Conservation (phyloP, 1,139 yeast genomes). For the Blastobotrys proliferans region DNA sequence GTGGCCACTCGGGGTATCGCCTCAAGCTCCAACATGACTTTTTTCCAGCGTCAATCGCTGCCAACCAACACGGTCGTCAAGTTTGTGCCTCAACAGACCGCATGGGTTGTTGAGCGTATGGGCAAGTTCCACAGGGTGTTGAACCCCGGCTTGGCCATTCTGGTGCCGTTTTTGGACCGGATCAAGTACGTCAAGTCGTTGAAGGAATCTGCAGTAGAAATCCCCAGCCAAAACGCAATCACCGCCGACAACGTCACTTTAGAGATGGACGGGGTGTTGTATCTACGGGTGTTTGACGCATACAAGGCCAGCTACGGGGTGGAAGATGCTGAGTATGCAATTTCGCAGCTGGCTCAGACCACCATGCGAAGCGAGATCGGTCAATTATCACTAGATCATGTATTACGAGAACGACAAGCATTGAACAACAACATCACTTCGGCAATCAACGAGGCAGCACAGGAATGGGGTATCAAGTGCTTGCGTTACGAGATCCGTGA, state of each 20-base stretch:
- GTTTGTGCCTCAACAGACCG: slow-evolving; percentile 87
- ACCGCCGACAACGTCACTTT: slow-evolving; percentile 82
- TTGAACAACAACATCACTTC: slow-evolving; percentile 68
- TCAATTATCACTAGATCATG: slow-evolving; percentile 71
- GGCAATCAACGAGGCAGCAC: slow-evolving; percentile 82
- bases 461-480: slow-evolving; percentile 83
- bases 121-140: slow-evolving; percentile 75
- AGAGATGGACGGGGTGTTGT: slow-evolving; percentile 80
- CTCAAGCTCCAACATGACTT: slow-evolving; percentile 39
- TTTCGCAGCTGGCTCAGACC: slow-evolving; percentile 82
- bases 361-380: slow-evolving; percentile 91
- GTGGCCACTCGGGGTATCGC: neutral
- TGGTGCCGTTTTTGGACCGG: slow-evolving; percentile 68
- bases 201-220: slow-evolving; percentile 79
- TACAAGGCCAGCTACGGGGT: slow-evolving; percentile 86
- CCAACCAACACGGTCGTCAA: slow-evolving; percentile 72
- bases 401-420: slow-evolving; percentile 67
- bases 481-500: slow-evolving; percentile 84
- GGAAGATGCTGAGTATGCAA: slow-evolving; percentile 83
- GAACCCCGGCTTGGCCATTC: slow-evolving; percentile 72
- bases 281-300: slow-evolving; percentile 73
- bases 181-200: slow-evolving; percentile 78
- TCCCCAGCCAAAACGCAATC: slow-evolving; percentile 80
- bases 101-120: slow-evolving; percentile 91
- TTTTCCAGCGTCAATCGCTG: slow-evolving; percentile 61